A percentile compares a stretch with the other conserved stretches of the same genome.
Evolutionary conservation across 208 protist species (phyloP).

Genomic region (Leishmania arabica): DNA sequence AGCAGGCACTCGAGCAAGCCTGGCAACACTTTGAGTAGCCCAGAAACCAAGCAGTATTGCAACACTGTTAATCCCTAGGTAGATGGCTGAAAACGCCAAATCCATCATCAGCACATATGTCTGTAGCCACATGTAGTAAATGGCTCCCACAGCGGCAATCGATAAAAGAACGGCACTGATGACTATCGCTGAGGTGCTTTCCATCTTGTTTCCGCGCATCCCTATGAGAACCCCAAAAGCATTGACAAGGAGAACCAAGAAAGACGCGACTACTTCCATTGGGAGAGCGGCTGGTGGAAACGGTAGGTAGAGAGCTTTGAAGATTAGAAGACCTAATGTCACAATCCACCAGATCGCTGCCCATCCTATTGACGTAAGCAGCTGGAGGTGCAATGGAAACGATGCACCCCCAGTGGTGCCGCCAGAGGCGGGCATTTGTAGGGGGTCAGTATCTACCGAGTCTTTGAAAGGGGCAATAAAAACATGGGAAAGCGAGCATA

Average conservation of each 20-base stretch:
- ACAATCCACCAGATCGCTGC: constrained; percentile 55
- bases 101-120: constrained; percentile 83
- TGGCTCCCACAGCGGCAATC: constrained; percentile 44
- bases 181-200: constrained; percentile 29
- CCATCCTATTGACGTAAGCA: constrained; percentile 41
- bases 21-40: constrained; percentile 28
- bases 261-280: constrained; percentile 60
- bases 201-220: constrained; percentile 59
- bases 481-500: neutral
- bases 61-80: constrained; percentile 55
- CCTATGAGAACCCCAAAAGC: constrained; percentile 42
- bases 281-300: constrained; percentile 69
- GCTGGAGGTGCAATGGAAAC: constrained; percentile 58
- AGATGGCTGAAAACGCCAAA: constrained; percentile 61
- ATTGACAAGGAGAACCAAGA: constrained; percentile 57
- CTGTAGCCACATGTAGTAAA: constrained; percentile 88
- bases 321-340: constrained; percentile 61
- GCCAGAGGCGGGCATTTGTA: constrained; percentile 6
- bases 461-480: neutral
- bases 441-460: neutral
- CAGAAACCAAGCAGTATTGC: constrained; percentile 41
- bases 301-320: constrained; percentile 52
- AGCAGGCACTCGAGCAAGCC: constrained; percentile 14
- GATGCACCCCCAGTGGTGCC: constrained; percentile 22
- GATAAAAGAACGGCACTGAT: constrained; percentile 44